phyloP scores from a whole-genome alignment of 768 basidiomycete genomes.

The Harrya chromipes region DNA sequence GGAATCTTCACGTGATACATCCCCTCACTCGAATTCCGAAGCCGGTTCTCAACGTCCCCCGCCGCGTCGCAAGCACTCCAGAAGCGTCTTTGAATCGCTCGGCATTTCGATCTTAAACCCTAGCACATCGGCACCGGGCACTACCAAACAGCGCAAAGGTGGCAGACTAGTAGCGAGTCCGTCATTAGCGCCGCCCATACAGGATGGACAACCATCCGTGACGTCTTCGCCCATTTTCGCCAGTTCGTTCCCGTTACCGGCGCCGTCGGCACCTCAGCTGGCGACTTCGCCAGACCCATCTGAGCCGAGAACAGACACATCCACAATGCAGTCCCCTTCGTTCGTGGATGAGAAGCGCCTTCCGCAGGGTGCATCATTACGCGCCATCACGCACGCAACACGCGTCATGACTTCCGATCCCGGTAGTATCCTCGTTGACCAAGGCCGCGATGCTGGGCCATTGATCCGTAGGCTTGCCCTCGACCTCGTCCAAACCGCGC shows the following conservation, averaged over 20 bases:
- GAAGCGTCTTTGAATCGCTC: constrained; percentile 69
- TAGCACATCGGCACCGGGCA: constrained; percentile 25
- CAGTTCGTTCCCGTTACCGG: constrained; percentile 14
- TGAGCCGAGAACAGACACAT: constrained; percentile 26
- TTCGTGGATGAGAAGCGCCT: constrained; percentile 28
- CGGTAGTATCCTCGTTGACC: constrained; percentile 68
- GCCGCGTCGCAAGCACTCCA: constrained; percentile 44
- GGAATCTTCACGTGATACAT: constrained; percentile 21
- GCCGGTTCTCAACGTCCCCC: constrained; percentile 13
- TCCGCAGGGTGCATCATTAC: constrained; percentile 63
- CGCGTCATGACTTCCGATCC: constrained; percentile 85
- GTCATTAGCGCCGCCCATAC: constrained; percentile 8
- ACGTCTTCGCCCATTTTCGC: constrained; percentile 20
- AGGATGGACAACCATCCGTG: constrained; percentile 13
- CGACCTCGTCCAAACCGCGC: constrained; percentile 62
- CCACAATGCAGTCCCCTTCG: constrained; percentile 26
- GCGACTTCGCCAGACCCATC: constrained; percentile 20
- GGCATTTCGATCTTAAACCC: constrained; percentile 69
- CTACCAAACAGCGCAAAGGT: constrained; percentile 22
- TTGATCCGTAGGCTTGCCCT: constrained; percentile 65
- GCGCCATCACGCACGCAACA: constrained; percentile 78
- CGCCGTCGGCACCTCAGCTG: constrained; percentile 27
- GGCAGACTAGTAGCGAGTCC: constrained; percentile 27
- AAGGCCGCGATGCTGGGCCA: constrained; percentile 58
- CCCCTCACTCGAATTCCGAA: constrained; percentile 16